Evolutionary conservation across 495 filamentous ascomycete species (phyloP).

Genomic region (Xylaria flabelliformis): DNA sequence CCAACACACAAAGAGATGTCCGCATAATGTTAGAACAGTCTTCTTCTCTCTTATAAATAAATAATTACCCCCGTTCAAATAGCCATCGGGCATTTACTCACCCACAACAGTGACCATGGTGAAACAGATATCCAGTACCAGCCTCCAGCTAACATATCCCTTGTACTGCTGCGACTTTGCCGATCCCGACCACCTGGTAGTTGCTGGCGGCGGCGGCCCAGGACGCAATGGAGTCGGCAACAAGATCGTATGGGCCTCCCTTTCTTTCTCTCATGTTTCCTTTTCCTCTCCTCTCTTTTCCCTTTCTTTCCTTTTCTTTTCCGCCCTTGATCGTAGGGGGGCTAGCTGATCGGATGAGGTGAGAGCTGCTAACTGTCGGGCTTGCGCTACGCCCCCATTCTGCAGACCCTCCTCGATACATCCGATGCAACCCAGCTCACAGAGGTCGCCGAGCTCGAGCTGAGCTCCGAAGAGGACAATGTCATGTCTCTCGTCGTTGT

Average conservation of each 20-base stretch:
- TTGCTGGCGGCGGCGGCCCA: slow-evolving; percentile 91
- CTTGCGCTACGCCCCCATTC: slow-evolving; percentile 32
- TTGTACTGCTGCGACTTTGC: slow-evolving; percentile 89
- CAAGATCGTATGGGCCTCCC: slow-evolving; percentile 69
- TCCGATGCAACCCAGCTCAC: slow-evolving; percentile 64
- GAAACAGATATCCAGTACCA: slow-evolving; percentile 50
- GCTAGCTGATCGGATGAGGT: neutral
- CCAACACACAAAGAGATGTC: neutral
- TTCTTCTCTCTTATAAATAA: neutral
- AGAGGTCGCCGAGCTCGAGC: slow-evolving; percentile 73
- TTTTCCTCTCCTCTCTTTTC: neutral
- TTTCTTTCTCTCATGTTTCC: neutral
- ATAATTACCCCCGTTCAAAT: neutral
- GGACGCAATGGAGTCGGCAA: slow-evolving; percentile 86
- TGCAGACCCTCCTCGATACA: slow-evolving; percentile 73
- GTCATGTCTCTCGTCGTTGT: slow-evolving; percentile 80
- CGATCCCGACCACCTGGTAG: slow-evolving; percentile 74
- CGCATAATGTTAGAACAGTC: slow-evolving; percentile 1
- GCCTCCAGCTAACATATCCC: slow-evolving; percentile 81
- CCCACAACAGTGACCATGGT: slow-evolving; percentile 33
- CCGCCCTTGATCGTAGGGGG: neutral
- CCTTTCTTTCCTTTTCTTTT: neutral
- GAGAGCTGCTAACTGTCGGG: slow-evolving; percentile 20
- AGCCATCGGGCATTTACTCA: neutral
- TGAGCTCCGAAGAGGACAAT: slow-evolving; percentile 89